These are phyloP conservation scores for Talaromyces borbonicus DNA, from an alignment of 495 filamentous ascomycete genomes.

Conservation along the genomic window DNA sequence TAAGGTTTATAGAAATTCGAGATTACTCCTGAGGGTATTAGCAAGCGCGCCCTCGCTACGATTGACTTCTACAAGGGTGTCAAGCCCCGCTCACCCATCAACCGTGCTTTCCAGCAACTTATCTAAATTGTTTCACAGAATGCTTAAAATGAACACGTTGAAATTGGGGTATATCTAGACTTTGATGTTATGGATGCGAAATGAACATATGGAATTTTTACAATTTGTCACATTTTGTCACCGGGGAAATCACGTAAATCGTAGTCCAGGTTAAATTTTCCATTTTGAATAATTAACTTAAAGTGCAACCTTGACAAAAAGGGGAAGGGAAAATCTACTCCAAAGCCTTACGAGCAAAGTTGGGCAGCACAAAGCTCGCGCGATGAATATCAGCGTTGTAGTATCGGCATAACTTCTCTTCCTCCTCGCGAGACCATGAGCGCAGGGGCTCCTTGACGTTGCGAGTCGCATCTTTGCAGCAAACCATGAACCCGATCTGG, in stretches of 20 bases:
- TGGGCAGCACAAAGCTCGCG: constrained; percentile 87
- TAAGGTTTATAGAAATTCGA: constrained; percentile 86
- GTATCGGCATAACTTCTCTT: constrained; percentile 85
- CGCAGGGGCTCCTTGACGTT: constrained; percentile 79
- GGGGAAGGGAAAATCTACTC: constrained; percentile 6
- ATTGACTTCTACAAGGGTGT: constrained; percentile 96
- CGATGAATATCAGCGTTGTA: constrained; percentile 94
- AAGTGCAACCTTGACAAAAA: too few relatives aligned
- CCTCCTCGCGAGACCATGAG: constrained; percentile 71
- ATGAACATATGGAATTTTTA: constrained; percentile 1
- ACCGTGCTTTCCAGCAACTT: constrained; percentile 59
- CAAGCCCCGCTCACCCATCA: constrained; percentile 83
- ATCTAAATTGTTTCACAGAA: constrained; percentile 19
- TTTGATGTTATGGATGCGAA: constrained; percentile 6
- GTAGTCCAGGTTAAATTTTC: too few relatives aligned
- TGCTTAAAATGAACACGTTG: background rate
- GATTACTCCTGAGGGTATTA: constrained; percentile 91
- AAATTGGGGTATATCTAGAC: constrained; percentile 2
- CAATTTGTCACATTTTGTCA: background rate
- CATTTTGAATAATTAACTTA: too few relatives aligned
- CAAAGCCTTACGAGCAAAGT: constrained; percentile 76
- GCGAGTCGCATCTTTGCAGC: constrained; percentile 80
- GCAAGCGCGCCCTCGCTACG: constrained; percentile 85
- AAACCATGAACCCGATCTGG: constrained; percentile 99
- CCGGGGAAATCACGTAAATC: too few relatives aligned